phyloP scores from a whole-genome alignment of 257 asterid genomes.

The Solanum commersonii region DNA sequence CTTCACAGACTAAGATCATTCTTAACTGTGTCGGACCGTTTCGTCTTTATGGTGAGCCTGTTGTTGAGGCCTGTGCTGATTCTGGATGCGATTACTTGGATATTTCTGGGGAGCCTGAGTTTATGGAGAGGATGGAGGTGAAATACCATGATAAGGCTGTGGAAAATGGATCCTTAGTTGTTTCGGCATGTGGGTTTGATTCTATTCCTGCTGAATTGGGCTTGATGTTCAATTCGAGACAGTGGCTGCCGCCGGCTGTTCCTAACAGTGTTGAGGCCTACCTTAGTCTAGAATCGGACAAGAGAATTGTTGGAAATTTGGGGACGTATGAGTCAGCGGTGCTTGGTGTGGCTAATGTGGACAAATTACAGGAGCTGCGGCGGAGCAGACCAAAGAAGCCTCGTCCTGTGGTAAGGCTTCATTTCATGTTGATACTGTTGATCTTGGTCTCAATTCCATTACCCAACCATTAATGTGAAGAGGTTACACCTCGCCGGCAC shows the following conservation, averaged over 20 bases:
- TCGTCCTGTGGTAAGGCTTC: constrained; percentile 27
- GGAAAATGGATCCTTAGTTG: constrained; percentile 51
- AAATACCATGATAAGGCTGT: constrained; percentile 47
- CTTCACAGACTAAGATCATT: constrained; percentile 47
- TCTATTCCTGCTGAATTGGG: constrained; percentile 90
- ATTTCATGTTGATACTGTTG: background rate
- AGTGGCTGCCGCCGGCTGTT: constrained; percentile 48
- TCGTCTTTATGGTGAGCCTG: constrained; percentile 74
- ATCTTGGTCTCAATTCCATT: background rate
- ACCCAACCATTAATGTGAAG: background rate
- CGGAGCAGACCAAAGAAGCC: constrained; percentile 52
- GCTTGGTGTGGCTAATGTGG: constrained; percentile 68
- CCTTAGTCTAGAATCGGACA: constrained; percentile 67
- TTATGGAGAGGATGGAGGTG: constrained; percentile 80
- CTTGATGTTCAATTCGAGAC: constrained; percentile 45
- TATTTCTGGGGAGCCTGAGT: constrained; percentile 84
- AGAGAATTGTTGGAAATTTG: constrained; percentile 46
- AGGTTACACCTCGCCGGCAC: background rate
- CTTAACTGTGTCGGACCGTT: constrained; percentile 86
- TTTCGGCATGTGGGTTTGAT: constrained; percentile 87
- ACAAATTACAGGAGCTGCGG: constrained; percentile 41
- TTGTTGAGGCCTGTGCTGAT: constrained; percentile 65
- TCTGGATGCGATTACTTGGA: constrained; percentile 80
- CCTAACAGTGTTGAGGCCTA: constrained; percentile 78
- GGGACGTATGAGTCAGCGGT: constrained; percentile 84